Evolutionary conservation across 2,329 filamentous ascomycete species (phyloP), one percentile per base, ranked within the genome.

Genomic region (Sporothrix globosa): DNA sequence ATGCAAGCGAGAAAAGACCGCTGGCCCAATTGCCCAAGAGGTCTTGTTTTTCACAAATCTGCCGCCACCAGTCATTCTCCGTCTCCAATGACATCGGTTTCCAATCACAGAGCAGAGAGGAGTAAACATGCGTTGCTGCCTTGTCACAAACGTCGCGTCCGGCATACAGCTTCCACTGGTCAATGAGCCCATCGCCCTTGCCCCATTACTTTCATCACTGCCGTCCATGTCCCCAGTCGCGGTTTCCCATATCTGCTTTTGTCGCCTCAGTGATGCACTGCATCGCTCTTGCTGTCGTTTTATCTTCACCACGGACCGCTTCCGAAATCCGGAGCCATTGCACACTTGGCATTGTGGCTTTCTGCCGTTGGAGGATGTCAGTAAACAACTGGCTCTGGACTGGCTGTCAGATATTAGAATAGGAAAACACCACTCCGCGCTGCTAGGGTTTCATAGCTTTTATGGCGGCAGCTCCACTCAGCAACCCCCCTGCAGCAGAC

Each of bases 51-150:
- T 65, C 21, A 9, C n/a, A 44, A 27, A 27, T 4, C 41, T 21
- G 13, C 48, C 39, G 21, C 39, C 39, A 27, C 66, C 66, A 61
- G 54, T 69, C 67, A 17, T 50, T 68, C 19, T 27, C 24, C n/a
- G 21, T 41, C 13, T 50, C 17, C 53, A 24, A 41, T 34, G 41
- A 4, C 19, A 17, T 50, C 17, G 19, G 41, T 60, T 48, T 50
- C 67, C 67, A 60, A 69, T 61, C 67, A 69, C 67, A 61, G 13
- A 24, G 21, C 44, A 24, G 54, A 44, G 60, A 61, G 44, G 54
- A 69, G 54, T 61, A 61, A 61, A 69, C 67, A 69, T 52, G 44
- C 52, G 54, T 68, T 68, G 66, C 66, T 58, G 66, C 66, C 66
- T 68, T 68, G 53, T 34, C 66, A 58, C 34, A 68, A 21, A 41